phyloP scores from a whole-genome alignment of 2,329 filamentous ascomycete genomes.

The Mariannaea sp. region DNA sequence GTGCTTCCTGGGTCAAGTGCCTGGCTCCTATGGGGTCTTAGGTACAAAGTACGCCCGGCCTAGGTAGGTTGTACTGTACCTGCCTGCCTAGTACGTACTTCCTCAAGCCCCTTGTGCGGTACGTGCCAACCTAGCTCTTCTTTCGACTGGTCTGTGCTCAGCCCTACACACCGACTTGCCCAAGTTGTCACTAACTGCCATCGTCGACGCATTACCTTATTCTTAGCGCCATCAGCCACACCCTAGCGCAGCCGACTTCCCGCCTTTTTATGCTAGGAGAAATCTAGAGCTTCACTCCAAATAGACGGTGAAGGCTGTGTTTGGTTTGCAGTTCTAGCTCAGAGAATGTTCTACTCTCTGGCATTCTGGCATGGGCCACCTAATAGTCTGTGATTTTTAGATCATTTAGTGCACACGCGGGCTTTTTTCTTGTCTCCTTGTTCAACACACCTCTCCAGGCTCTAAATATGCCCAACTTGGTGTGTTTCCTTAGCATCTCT shows the following conservation, averaged over 20 bases:
- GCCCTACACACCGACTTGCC: slow-evolving; percentile 35
- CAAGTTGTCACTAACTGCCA: slow-evolving; percentile 28
- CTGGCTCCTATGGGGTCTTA: no score
- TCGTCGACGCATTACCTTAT: slow-evolving; percentile 23
- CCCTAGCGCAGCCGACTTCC: slow-evolving; percentile 36
- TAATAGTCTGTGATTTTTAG: slow-evolving; percentile 14
- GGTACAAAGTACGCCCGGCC: no score
- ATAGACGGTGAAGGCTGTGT: slow-evolving; percentile 32
- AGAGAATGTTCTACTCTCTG: neutral
- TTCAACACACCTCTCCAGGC: no score
- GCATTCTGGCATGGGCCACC: slow-evolving; percentile 12
- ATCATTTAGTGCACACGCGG: no score
- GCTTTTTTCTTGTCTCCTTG: neutral
- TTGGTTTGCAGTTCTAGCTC: slow-evolving; percentile 4
- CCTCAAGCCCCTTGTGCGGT: neutral
- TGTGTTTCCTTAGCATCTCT: no score
- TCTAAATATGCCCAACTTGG: no score
- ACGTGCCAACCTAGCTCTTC: no score
- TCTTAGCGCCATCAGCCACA: slow-evolving; percentile 38
- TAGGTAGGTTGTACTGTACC: slow-evolving; percentile 17
- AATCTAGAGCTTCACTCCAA: slow-evolving; percentile 17
- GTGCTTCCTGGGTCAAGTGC: no score
- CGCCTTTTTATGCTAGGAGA: slow-evolving; percentile 32
- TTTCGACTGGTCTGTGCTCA: slow-evolving; percentile 38
- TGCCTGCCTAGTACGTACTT: neutral